These are phyloP conservation scores for Candida pseudoglaebosa DNA, from an alignment of 805 yeast genomes.

Conservation along the genomic window DNA sequence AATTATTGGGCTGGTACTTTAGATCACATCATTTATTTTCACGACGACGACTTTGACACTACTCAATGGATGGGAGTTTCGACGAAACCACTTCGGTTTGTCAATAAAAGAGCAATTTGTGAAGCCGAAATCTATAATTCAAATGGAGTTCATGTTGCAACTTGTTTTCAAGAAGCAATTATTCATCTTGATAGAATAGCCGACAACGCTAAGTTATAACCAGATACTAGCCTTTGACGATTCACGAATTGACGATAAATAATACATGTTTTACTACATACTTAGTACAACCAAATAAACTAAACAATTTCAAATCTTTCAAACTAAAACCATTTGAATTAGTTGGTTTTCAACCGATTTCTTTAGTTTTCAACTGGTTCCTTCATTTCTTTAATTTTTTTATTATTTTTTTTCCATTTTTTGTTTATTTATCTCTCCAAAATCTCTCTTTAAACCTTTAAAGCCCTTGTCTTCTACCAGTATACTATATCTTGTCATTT, in stretches of 20 bases:
- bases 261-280: not conserved
- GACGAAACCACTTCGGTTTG: constrained; percentile 46
- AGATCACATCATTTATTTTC: constrained; percentile 68
- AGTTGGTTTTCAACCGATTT: too few relatives aligned
- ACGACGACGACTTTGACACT: constrained; percentile 46
- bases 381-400: too few relatives aligned
- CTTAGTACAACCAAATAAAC: too few relatives aligned
- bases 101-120: constrained; percentile 51
- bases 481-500: too few relatives aligned
- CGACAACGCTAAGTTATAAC: constrained; percentile 12
- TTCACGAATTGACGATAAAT: not conserved
- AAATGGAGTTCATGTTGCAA: constrained; percentile 52
- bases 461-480: too few relatives aligned
- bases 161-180: constrained; percentile 65
- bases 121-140: constrained; percentile 53
- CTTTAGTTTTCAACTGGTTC: too few relatives aligned
- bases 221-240: not conserved
- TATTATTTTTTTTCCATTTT: too few relatives aligned
- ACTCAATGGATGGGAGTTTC: constrained; percentile 52
- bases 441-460: too few relatives aligned
- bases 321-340: too few relatives aligned
- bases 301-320: too few relatives aligned
- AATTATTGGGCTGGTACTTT: constrained; percentile 52
- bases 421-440: too few relatives aligned
- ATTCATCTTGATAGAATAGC: constrained; percentile 23